Conservation (phyloP, 495 filamentous ascomycete species). For the Penicillium desertorum region DNA sequence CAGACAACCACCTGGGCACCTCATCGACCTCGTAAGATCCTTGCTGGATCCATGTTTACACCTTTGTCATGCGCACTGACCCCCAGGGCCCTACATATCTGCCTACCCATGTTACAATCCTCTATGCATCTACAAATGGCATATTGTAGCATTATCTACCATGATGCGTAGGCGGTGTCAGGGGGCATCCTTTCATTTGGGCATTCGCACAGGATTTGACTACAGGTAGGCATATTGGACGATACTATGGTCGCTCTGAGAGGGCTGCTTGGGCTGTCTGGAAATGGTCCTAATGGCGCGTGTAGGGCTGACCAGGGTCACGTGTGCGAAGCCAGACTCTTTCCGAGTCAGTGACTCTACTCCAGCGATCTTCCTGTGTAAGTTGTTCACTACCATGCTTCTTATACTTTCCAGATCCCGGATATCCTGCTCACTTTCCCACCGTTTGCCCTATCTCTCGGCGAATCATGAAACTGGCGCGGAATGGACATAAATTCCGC, state of each 20-base stretch:
- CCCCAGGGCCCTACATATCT: no score
- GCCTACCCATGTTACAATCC: background rate
- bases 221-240: background rate
- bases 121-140: background rate
- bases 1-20: no score
- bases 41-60: no score
- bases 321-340: background rate
- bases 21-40: no score
- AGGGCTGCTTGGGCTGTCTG: background rate
- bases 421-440: background rate
- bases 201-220: background rate
- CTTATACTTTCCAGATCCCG: background rate
- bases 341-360: background rate
- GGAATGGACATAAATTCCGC: conserved; percentile 1
- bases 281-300: background rate
- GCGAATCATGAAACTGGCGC: background rate
- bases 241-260: background rate
- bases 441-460: background rate
- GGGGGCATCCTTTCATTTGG: no score
- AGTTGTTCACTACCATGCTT: background rate
- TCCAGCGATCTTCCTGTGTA: background rate
- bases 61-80: no score
- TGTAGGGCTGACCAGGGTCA: background rate
- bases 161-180: background rate
- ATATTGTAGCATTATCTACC: background rate